Evolutionary conservation across 1,284 basidiomycete genomes (phyloP), one percentile per base, ranked within the genome.

Genomic region (Ustilago sp.): DNA sequence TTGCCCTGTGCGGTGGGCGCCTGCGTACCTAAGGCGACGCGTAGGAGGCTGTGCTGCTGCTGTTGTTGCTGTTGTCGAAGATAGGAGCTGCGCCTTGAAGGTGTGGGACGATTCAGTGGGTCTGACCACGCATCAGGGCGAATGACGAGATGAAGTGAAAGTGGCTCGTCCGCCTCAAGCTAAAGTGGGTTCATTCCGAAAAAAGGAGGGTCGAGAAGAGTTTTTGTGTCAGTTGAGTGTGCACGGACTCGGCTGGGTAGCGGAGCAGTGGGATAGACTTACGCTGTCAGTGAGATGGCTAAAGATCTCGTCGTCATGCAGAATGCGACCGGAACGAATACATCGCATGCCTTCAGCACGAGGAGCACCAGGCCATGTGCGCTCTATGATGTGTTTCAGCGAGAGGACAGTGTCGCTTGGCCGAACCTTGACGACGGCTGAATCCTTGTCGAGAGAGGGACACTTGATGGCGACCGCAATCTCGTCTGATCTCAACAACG

Each of bases 51-150:
- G 15, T 59, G 58, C 5, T 61, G 69, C 54, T 62, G 59, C 19
- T 72, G 63, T 43, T 62, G 60, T 43, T 62, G 60, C n/a, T 68
- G 63, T 56, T 74, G 73, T 48, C 63, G 67, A 36, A 63, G 51
- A 51, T 73, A 76, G 59, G 73, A 73, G 70, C 69, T 65, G 51
- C 77, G 67, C 15, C 73, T 59, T 2, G 68, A 72, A 39, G 75
- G 67, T 1, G 75, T 77, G 63, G 75, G 75, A 34, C 75, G 60
- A 35, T 74, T 74, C 36, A 74, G 70, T 57, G 75, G 75, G 62
- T 77, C 75, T 41, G 69, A 65, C 82, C 82, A 84, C 41, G 81
- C 82, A 23, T 79, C 82, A 17, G 83, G 83, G 2, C 75, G 81
- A 47, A 85, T 82, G 56, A 81, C 82, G 4, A 83, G 67, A 65